Conservation (phyloP, 1,284 basidiomycete species). For the Pseudozyma pruni region DNA sequence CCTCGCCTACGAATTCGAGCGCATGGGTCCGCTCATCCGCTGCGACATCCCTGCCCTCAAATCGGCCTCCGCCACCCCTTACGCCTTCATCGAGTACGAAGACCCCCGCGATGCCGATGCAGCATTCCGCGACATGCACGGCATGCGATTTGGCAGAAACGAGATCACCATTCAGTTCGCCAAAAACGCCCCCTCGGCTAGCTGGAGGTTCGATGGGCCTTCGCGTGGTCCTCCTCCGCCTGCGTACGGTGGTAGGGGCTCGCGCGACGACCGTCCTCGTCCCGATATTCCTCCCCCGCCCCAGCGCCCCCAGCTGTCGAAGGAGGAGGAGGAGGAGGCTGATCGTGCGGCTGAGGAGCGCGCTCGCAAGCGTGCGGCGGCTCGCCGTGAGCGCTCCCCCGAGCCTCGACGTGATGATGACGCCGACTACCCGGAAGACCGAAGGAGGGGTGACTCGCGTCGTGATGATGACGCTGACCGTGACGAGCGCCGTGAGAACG, state of each 20-base stretch:
- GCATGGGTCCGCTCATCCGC: slow-evolving; percentile 58
- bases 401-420: slow-evolving; percentile 31
- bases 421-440: slow-evolving; percentile 42
- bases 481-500: slow-evolving; percentile 33
- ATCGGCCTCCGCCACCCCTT: slow-evolving; percentile 49
- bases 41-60: slow-evolving; percentile 63
- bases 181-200: slow-evolving; percentile 57
- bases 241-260: slow-evolving; percentile 33
- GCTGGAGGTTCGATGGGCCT: slow-evolving; percentile 57
- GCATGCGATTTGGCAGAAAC: slow-evolving; percentile 56
- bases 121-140: slow-evolving; percentile 61
- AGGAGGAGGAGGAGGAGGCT: slow-evolving; percentile 47
- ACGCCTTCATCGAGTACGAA: slow-evolving; percentile 63
- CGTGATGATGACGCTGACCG: slow-evolving; percentile 31
- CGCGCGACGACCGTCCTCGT: slow-evolving; percentile 26
- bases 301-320: slow-evolving; percentile 20
- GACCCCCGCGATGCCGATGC: slow-evolving; percentile 60
- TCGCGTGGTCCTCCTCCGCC: slow-evolving; percentile 43
- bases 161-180: slow-evolving; percentile 59
- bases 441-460: slow-evolving; percentile 23
- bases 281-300: slow-evolving; percentile 28
- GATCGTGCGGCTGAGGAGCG: slow-evolving; percentile 50
- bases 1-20: slow-evolving; percentile 62
- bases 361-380: slow-evolving; percentile 38
- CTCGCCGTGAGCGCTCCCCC: slow-evolving; percentile 45